Conservation (phyloP, 2,329 filamentous ascomycete genomes). For the Cordyceps fumosorosea region DNA sequence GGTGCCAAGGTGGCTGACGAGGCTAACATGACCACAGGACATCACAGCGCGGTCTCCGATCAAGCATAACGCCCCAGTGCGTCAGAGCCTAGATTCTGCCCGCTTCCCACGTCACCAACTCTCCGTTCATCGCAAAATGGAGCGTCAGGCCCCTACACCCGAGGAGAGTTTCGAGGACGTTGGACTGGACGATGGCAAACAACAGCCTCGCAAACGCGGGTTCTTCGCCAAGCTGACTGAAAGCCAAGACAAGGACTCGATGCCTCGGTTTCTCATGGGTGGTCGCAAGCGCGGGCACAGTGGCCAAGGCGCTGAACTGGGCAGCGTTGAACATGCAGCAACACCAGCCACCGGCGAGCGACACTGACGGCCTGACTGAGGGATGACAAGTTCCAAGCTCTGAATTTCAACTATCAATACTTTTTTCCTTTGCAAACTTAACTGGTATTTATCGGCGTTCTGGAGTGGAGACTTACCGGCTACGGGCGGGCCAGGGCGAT, state of each 20-base stretch:
- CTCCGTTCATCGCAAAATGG: conserved; percentile 52
- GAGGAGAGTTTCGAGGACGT: conserved; percentile 89
- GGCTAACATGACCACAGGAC: conserved; percentile 51
- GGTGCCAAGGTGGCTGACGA: conserved; percentile 2
- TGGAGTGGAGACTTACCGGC: not conserved
- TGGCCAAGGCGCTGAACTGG: conserved; percentile 65
- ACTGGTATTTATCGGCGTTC: conserved; percentile 5
- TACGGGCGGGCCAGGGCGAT: not conserved
- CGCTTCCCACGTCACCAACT: conserved; percentile 56
- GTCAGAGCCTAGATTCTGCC: conserved; percentile 76
- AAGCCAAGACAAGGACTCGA: conserved; percentile 31
- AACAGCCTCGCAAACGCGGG: conserved; percentile 48
- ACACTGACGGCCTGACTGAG: not conserved
- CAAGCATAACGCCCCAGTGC: conserved; percentile 50
- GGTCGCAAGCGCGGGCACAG: conserved; percentile 62
- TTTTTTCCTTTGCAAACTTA: not conserved
- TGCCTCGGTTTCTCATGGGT: conserved; percentile 58
- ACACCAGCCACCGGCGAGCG: conserved; percentile 15
- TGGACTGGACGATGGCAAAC: conserved; percentile 69
- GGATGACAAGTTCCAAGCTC: not conserved
- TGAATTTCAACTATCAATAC: not conserved
- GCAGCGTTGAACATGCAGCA: conserved; percentile 46
- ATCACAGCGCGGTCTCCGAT: conserved; percentile 84
- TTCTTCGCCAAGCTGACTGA: conserved; percentile 76
- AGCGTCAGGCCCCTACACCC: conserved; percentile 55